Conservation (phyloP, 495 filamentous ascomycete species). For the Trichoderma orchidacearum region DNA sequence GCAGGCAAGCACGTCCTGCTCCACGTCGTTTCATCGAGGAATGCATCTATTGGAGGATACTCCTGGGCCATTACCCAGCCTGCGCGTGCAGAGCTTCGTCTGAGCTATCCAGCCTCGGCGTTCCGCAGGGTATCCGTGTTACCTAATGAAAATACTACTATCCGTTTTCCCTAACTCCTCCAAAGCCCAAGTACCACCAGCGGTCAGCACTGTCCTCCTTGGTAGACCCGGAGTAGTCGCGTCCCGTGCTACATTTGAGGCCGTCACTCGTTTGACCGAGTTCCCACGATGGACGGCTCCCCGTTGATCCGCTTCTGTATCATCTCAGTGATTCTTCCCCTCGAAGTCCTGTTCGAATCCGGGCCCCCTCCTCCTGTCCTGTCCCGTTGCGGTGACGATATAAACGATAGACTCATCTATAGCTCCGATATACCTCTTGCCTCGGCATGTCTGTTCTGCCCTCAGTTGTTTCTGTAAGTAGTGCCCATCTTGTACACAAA, state of each 20-base stretch:
- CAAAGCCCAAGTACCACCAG: not conserved
- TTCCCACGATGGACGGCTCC: not conserved
- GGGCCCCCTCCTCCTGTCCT: too few species aligned
- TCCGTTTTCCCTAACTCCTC: not conserved
- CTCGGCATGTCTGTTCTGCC: not conserved
- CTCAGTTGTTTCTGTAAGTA: not conserved
- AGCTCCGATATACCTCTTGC: not conserved
- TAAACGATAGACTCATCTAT: slow-evolving; percentile 1
- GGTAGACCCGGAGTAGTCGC: too few species aligned
- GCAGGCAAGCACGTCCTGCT: not conserved
- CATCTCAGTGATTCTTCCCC: not conserved
- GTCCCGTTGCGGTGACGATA: not conserved
- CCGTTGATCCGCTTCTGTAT: not conserved
- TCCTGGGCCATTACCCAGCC: too few species aligned
- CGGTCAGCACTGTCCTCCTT: not conserved
- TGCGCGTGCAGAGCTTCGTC: not conserved
- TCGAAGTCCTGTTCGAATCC: too few species aligned
- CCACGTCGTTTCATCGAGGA: not conserved
- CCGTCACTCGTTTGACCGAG: not conserved
- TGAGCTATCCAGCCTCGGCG: not conserved
- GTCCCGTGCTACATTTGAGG: not conserved
- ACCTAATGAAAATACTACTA: not conserved
- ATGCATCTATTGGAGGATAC: not conserved
- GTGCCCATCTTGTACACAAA: not conserved
- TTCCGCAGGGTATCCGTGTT: not conserved